Percentiles rank a stretch among this genome's conserved stretches.
Evolutionary conservation across 2,329 filamentous ascomycete species (phyloP).

Genomic region (Neurospora sp.): DNA sequence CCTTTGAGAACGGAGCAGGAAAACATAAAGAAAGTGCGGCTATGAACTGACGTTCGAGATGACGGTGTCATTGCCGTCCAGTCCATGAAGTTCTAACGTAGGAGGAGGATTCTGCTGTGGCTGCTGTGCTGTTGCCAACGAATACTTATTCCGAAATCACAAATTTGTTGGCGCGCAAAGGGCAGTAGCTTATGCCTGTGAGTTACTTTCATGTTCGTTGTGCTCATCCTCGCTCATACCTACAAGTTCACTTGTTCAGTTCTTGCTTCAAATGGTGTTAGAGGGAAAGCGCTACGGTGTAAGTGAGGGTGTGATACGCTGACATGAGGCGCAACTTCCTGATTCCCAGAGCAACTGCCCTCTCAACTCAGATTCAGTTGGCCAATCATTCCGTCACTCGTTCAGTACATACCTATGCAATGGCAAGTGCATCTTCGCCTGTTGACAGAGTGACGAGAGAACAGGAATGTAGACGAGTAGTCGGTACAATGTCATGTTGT

Average conservation of each 20-base stretch:
- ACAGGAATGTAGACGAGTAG: not conserved
- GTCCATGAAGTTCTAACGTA: not conserved
- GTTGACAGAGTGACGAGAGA: not conserved
- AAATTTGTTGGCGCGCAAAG: not conserved
- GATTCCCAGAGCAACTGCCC: not conserved
- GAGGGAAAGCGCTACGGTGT: not conserved
- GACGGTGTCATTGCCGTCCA: not conserved
- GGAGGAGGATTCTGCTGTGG: not conserved
- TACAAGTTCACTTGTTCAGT: not conserved
- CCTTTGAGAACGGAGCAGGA: not conserved
- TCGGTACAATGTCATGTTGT: not conserved
- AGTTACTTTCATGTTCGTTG: not conserved
- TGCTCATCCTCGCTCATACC: not conserved
- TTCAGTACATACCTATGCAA: not conserved
- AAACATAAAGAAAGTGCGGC: not conserved
- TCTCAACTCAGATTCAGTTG: not conserved
- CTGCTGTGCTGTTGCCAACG: not conserved
- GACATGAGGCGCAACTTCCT: not conserved
- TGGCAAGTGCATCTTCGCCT: not conserved
- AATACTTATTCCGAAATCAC: not conserved
- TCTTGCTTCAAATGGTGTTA: not conserved
- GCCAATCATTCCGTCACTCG: not conserved
- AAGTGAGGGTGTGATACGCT: not conserved
- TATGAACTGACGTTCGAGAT: not conserved
- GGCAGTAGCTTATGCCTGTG: not conserved